Percentiles rank a stretch among this genome's conserved stretches.
Conservation (phyloP, 192 early-diverging fungal genomes). For the Backusella tuberculispora region DNA sequence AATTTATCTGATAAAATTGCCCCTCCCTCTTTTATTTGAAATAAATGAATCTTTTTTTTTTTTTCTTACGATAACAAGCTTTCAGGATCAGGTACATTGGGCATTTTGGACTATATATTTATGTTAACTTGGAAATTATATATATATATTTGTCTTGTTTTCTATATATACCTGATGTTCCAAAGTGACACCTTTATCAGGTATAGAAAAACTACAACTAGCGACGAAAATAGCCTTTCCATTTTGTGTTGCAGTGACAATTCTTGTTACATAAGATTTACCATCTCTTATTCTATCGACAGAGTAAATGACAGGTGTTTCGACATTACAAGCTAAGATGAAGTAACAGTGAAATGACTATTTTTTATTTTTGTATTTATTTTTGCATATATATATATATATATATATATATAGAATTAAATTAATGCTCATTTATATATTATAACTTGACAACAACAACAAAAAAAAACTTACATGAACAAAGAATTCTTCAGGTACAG, state of each 20-base stretch:
- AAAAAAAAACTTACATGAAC: slow-evolving; percentile 50
- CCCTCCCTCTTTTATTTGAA: background rate
- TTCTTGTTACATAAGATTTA: slow-evolving; percentile 55
- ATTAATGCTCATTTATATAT: no score
- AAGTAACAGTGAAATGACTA: slow-evolving; percentile 89
- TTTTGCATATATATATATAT: no score
- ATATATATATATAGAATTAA: no score
- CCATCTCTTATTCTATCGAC: slow-evolving; percentile 77
- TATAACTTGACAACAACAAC: background rate
- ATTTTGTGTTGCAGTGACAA: slow-evolving; percentile 75
- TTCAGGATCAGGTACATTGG: slow-evolving; percentile 34
- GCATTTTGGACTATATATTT: slow-evolving; percentile 25
- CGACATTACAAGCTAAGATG: slow-evolving; percentile 72
- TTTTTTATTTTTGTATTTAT: background rate
- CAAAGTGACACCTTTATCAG: slow-evolving; percentile 55
- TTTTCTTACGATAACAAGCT: slow-evolving; percentile 24
- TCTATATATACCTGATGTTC: slow-evolving; percentile 64
- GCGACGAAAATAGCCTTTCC: slow-evolving; percentile 78
- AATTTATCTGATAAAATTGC: background rate
- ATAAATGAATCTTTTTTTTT: background rate
- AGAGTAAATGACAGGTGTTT: slow-evolving; percentile 79
- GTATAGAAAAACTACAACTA: slow-evolving; percentile 72
- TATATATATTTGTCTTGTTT: background rate
- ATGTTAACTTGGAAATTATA: no score
- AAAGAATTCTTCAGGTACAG: slow-evolving; percentile 65